Conservation (phyloP, 2,329 filamentous ascomycete genomes). For the Calonectria honghensis region DNA sequence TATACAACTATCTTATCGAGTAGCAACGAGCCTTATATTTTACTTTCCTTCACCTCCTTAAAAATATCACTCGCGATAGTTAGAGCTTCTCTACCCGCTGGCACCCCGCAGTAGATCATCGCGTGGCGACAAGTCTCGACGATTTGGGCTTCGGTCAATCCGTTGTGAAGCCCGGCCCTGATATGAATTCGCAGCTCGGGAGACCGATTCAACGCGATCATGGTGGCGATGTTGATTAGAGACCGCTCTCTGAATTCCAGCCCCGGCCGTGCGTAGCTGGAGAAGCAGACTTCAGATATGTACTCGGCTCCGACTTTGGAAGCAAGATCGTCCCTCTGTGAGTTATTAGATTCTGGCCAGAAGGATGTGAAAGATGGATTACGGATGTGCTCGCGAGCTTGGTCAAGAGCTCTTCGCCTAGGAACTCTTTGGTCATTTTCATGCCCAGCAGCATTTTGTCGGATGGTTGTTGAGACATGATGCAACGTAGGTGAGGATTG, state of each 20-base stretch:
- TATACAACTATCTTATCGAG: neutral
- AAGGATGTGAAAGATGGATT: neutral
- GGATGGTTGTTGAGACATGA: neutral
- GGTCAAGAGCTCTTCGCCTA: conserved; percentile 19
- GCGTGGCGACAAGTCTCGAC: conserved; percentile 30
- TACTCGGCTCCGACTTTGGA: conserved; percentile 29
- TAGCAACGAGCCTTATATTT: neutral
- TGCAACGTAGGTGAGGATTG: neutral
- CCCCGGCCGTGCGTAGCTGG: conserved; percentile 28
- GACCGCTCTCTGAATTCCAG: conserved; percentile 30
- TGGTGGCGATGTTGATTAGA: conserved; percentile 35
- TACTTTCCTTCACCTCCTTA: neutral
- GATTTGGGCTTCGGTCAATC: conserved; percentile 33
- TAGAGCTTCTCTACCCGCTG: conserved; percentile 34
- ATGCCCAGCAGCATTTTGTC: conserved; percentile 27
- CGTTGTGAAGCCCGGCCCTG: conserved; percentile 30
- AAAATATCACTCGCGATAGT: conserved; percentile 24
- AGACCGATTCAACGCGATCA: conserved; percentile 32
- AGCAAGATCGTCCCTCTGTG: conserved; percentile 30
- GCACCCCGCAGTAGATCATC: conserved; percentile 39
- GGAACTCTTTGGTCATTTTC: conserved; percentile 24
- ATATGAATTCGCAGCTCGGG: conserved; percentile 37
- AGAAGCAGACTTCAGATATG: conserved; percentile 31
- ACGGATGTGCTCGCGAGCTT: neutral
- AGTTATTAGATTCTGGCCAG: neutral